These are phyloP conservation scores for Nyssa sinensis DNA, from an alignment of 148 eudicot genomes.

Conservation along the genomic window DNA sequence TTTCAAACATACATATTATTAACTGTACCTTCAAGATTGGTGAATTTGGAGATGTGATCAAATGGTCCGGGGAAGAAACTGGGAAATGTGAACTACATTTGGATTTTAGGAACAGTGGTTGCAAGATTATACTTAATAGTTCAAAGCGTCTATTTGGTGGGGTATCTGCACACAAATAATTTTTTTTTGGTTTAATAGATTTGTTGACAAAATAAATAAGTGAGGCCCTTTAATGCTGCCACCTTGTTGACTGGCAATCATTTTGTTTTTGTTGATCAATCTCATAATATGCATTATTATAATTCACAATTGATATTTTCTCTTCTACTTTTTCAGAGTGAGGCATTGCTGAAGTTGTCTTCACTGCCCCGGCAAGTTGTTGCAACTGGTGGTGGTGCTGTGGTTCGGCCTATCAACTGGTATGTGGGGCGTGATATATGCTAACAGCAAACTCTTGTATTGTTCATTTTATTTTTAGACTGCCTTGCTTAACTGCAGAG, in stretches of 20 bases:
- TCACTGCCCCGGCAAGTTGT: slow-evolving; percentile 10
- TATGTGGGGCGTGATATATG: slow-evolving; percentile 7
- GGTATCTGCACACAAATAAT: background rate
- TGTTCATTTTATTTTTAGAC: background rate
- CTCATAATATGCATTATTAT: background rate
- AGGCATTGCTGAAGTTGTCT: slow-evolving; percentile 16
- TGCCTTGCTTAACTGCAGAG: background rate
- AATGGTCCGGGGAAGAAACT: background rate
- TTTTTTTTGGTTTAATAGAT: no score
- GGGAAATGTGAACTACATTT: background rate
- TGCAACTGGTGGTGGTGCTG: slow-evolving; percentile 28
- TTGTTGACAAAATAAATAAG: no score
- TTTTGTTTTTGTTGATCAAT: background rate
- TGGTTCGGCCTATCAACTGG: slow-evolving; percentile 15
- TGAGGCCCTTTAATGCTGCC: background rate
- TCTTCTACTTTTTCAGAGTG: slow-evolving; percentile 10
- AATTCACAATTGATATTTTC: background rate
- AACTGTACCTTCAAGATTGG: background rate
- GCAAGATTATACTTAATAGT: background rate
- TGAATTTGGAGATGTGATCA: background rate
- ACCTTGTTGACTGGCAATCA: background rate
- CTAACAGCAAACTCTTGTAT: background rate
- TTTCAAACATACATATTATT: no score
- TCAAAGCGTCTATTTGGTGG: background rate
- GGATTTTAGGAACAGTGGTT: background rate